Percentiles rank a stretch among this genome's conserved stretches.
These are phyloP conservation scores for Wickerhamiella parazyma DNA, from an alignment of 805 yeast genomes.

Conservation along the genomic window DNA sequence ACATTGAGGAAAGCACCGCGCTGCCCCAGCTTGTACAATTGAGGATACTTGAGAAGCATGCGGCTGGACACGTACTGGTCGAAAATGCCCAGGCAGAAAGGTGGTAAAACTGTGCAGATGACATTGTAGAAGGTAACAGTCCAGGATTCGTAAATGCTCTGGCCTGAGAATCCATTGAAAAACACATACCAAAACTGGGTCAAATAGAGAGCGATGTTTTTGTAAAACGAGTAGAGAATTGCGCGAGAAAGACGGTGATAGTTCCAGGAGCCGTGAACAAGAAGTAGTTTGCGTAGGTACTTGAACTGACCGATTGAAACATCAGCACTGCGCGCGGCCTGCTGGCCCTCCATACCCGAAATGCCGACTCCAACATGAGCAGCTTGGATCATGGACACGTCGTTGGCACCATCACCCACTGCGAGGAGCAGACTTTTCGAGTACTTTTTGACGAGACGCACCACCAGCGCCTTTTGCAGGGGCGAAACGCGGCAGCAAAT, in stretches of 20 bases:
- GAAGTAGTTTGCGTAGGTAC: constrained; percentile 62
- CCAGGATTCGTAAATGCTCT: constrained; percentile 95
- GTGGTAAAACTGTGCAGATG: constrained; percentile 86
- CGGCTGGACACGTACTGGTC: constrained; percentile 93
- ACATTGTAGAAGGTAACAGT: constrained; percentile 92
- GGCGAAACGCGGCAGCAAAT: constrained; percentile 98
- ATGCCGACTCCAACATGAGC: constrained; percentile 99
- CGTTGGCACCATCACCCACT: constrained; percentile 98
- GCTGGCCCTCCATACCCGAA: constrained; percentile 99
- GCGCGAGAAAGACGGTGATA: constrained; percentile 90
- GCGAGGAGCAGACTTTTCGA: constrained; percentile 65
- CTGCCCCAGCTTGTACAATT: constrained; percentile 82
- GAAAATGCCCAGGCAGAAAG: constrained; percentile 89
- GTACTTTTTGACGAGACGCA: constrained; percentile 79
- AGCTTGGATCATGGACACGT: constrained; percentile 97
- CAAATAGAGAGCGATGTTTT: constrained; percentile 90
- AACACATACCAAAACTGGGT: constrained; percentile 98
- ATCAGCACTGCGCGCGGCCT: constrained; percentile 97
- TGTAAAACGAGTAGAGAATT: constrained; percentile 86
- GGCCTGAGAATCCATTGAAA: constrained; percentile 85
- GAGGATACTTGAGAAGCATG: constrained; percentile 82
- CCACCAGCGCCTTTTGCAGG: constrained; percentile 89
- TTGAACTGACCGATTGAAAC: constrained; percentile 92
- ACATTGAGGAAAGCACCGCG: constrained; percentile 79
- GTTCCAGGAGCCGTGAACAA: constrained; percentile 97